These are phyloP conservation scores for Aspergillus cavernicola DNA, from an alignment of 495 filamentous ascomycete species.

Conservation along the genomic window DNA sequence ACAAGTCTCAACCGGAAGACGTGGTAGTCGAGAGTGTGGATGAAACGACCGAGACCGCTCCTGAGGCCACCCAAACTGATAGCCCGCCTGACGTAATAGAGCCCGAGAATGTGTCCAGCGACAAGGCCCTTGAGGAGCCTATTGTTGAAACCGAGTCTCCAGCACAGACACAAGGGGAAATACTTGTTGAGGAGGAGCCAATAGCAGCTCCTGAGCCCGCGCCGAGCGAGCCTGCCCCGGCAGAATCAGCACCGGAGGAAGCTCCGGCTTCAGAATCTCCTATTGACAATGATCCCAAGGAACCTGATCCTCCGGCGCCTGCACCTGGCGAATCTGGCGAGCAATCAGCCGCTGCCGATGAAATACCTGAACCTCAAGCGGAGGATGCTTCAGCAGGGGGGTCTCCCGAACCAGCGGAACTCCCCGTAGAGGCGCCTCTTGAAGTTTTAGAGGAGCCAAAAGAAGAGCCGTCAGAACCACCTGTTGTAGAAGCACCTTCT, in stretches of 20 bases:
- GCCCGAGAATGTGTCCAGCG: neutral
- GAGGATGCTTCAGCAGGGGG: conserved; percentile 13
- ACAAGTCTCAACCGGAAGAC: neutral
- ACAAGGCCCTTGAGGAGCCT: conserved; percentile 9
- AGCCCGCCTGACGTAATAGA: conserved; percentile 5
- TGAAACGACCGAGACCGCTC: conserved; percentile 1
- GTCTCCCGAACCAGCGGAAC: neutral
- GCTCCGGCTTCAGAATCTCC: neutral
- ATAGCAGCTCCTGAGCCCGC: neutral
- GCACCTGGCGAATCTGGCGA: conserved; percentile 1
- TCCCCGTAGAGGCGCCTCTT: neutral
- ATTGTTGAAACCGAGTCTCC: conserved; percentile 13
- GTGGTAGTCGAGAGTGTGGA: conserved; percentile 1
- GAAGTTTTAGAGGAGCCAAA: conserved; percentile 9
- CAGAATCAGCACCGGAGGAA: conserved; percentile 1
- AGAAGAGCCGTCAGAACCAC: neutral
- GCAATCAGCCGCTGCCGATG: conserved; percentile 5
- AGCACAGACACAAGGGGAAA: neutral
- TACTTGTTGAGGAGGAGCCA: neutral
- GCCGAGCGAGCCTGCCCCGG: neutral
- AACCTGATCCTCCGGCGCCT: neutral
- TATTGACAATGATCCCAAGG: neutral
- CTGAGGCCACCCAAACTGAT: neutral
- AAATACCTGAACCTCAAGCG: conserved; percentile 7
- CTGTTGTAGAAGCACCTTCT: conserved; percentile 9